Conservation (phyloP, 495 filamentous ascomycete species). For the Podospora didyma region DNA sequence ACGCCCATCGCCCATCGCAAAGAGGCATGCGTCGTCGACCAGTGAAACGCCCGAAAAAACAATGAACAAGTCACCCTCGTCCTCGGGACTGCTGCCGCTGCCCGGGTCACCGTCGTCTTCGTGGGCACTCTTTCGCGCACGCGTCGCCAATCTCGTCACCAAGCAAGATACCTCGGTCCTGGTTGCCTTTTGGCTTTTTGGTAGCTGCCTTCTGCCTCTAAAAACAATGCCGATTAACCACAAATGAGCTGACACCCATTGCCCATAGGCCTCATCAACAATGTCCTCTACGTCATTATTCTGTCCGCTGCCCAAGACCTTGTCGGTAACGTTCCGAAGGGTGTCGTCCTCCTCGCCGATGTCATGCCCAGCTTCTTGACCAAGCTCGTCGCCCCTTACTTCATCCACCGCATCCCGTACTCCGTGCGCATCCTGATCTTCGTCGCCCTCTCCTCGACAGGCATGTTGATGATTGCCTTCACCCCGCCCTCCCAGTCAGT, state of each 20-base stretch:
- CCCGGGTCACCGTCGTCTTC: constrained; percentile 72
- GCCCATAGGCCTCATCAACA: constrained; percentile 84
- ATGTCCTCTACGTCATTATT: constrained; percentile 96
- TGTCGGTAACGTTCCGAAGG: constrained; percentile 86
- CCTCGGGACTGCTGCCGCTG: constrained; percentile 56
- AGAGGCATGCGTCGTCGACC: not conserved
- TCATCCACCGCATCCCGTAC: constrained; percentile 86
- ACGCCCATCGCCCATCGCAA: not conserved
- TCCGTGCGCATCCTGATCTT: constrained; percentile 68
- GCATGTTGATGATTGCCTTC: constrained; percentile 85
- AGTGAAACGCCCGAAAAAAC: not conserved
- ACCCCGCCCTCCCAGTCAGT: constrained; percentile 65
- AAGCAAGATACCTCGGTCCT: constrained; percentile 70
- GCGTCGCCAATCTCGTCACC: constrained; percentile 58
- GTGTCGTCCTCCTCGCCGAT: constrained; percentile 86
- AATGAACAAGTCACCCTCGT: constrained; percentile 33
- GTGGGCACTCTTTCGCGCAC: constrained; percentile 64
- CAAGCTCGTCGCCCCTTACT: constrained; percentile 87
- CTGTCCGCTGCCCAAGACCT: constrained; percentile 94
- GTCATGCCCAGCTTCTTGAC: constrained; percentile 84
- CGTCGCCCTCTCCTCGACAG: constrained; percentile 63
- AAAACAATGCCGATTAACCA: too few species aligned
- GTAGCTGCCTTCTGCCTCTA: constrained; percentile 42
- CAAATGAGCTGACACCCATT: not conserved
- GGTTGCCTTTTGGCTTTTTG: constrained; percentile 88